Conservation (phyloP, 192 early-diverging fungal species). For the Coemansia sp. region DNA sequence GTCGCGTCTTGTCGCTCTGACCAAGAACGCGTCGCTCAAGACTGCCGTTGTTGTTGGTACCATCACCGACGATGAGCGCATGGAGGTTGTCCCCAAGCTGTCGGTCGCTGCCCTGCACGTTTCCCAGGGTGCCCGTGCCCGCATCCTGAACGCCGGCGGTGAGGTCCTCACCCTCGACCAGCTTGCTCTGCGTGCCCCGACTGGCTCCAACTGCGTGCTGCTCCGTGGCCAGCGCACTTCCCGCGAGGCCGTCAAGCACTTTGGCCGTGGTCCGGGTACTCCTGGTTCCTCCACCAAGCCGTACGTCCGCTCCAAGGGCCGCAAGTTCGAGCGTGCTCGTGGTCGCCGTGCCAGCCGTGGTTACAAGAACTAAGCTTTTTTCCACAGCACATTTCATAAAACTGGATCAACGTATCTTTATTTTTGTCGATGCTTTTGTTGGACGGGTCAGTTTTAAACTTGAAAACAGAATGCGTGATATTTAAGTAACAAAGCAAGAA, state of each 20-base stretch:
- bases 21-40: slow-evolving; percentile 77
- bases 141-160: slow-evolving; percentile 98
- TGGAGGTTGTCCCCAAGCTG: slow-evolving; percentile 92
- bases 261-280: slow-evolving; percentile 77
- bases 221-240: slow-evolving; percentile 93
- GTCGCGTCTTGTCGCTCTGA: slow-evolving; percentile 80
- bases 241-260: slow-evolving; percentile 99
- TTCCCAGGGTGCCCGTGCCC: slow-evolving; percentile 93
- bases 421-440: slow-evolving; percentile 4
- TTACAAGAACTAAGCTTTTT: slow-evolving; percentile 78
- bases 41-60: slow-evolving; percentile 95
- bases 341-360: slow-evolving; percentile 98
- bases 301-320: slow-evolving; percentile 97
- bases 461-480: not conserved
- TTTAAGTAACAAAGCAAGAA: not conserved
- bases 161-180: slow-evolving; percentile 98
- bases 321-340: slow-evolving; percentile 99
- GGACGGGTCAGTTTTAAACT: not conserved
- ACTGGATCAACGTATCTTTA: slow-evolving; percentile 7
- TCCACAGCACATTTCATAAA: slow-evolving; percentile 9
- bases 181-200: slow-evolving; percentile 97
- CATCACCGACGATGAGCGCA: slow-evolving; percentile 94
- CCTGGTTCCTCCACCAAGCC: slow-evolving; percentile 75
- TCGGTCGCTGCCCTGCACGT: slow-evolving; percentile 93
- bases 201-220: slow-evolving; percentile 91